Conservation (phyloP, 371 early-diverging fungal genomes). For the Blakeslea trispora region DNA sequence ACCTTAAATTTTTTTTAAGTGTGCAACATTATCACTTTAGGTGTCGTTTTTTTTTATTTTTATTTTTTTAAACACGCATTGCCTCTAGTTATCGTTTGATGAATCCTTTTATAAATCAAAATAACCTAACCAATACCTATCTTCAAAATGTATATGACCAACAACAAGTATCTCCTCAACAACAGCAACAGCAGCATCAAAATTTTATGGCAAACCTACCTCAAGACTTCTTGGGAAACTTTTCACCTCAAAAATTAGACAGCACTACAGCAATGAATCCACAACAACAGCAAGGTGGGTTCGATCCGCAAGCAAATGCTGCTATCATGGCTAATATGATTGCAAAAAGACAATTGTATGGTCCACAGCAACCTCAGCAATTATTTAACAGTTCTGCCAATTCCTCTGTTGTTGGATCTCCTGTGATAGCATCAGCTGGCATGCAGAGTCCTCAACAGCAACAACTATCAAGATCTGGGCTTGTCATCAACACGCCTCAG, state of each 20-base stretch:
- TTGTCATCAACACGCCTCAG: constrained; percentile 19
- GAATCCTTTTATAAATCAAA: constrained; percentile 38
- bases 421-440: constrained; percentile 14
- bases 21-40: too few relatives aligned
- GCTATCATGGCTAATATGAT: constrained; percentile 24
- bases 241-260: constrained; percentile 13
- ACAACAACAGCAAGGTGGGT: neutral
- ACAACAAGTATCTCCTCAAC: neutral
- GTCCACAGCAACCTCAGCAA: constrained; percentile 8
- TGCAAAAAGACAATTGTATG: constrained; percentile 28
- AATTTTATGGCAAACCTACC: constrained; percentile 37
- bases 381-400: constrained; percentile 8
- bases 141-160: constrained; percentile 27
- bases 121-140: constrained; percentile 34
- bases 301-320: constrained; percentile 18
- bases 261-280: constrained; percentile 1
- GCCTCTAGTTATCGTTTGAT: constrained; percentile 7
- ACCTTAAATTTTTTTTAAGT: too few relatives aligned
- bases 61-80: too few relatives aligned
- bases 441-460: constrained; percentile 20
- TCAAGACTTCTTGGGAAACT: constrained; percentile 25
- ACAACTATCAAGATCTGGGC: neutral
- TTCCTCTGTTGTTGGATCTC: constrained; percentile 15
- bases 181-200: constrained; percentile 11
- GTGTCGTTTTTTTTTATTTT: too few relatives aligned